Conservation (phyloP, 768 basidiomycete species). For the Pulveroboletus sp. region DNA sequence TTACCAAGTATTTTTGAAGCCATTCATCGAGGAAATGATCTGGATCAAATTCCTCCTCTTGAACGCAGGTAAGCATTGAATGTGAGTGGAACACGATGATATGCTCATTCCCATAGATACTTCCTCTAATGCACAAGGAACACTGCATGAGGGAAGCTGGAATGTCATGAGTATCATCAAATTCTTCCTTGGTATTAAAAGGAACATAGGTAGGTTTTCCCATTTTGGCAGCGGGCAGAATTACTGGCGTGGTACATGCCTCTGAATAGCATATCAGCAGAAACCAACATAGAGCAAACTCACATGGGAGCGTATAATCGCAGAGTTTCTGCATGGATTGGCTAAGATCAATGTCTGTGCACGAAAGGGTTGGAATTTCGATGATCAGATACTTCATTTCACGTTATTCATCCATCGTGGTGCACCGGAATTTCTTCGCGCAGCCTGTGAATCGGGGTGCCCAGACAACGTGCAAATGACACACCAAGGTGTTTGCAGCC, state of each 20-base stretch:
- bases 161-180: neutral
- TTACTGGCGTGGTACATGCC: constrained; percentile 19
- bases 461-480: constrained; percentile 45
- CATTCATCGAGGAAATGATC: constrained; percentile 65
- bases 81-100: neutral
- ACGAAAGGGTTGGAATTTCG: constrained; percentile 40
- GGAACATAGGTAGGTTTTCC: constrained; percentile 33
- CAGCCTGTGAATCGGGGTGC: constrained; percentile 45
- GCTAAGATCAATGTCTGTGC: neutral
- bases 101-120: constrained; percentile 56
- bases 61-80: neutral
- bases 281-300: too few relatives aligned
- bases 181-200: constrained; percentile 21
- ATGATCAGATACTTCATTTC: constrained; percentile 63
- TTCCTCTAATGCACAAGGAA: constrained; percentile 56
- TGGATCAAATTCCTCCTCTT: constrained; percentile 61
- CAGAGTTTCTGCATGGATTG: constrained; percentile 43
- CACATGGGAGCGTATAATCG: constrained; percentile 52
- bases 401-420: constrained; percentile 51
- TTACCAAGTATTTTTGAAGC: constrained; percentile 53
- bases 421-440: constrained; percentile 54
- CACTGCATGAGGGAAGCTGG: constrained; percentile 44
- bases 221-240: constrained; percentile 25
- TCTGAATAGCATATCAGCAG: neutral
- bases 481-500: constrained; percentile 35